phyloP scores from a whole-genome alignment of 2,329 filamentous ascomycete species.

The Claviceps humidiphila region DNA sequence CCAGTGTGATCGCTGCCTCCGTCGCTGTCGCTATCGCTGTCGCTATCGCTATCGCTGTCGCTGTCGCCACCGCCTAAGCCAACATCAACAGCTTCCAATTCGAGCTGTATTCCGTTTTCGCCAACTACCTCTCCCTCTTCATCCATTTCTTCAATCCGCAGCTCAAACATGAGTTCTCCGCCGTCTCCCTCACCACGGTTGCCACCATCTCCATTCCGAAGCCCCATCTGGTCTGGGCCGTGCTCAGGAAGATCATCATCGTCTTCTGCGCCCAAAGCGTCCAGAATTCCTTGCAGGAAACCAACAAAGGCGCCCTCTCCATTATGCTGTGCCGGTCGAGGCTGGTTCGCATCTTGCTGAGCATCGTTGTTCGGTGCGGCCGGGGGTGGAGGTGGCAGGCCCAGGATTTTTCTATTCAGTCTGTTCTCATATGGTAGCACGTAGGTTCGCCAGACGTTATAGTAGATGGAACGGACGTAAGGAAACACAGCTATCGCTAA shows the following conservation, averaged over 20 bases:
- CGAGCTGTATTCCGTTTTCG: conserved; percentile 18
- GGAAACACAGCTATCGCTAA: conserved; percentile 39
- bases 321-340: conserved; percentile 4
- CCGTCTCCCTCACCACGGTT: conserved; percentile 10
- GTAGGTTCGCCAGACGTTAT: conserved; percentile 31
- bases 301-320: conserved; percentile 20
- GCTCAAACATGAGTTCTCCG: conserved; percentile 19
- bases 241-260: conserved; percentile 9
- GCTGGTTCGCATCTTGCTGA: conserved; percentile 4
- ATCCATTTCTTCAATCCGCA: conserved; percentile 21
- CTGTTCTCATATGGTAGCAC: conserved; percentile 33
- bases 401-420: conserved; percentile 34
- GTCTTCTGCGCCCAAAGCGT: conserved; percentile 23
- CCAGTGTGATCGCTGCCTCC: background rate
- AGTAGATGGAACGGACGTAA: conserved; percentile 30
- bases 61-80: background rate
- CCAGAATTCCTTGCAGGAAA: conserved; percentile 23
- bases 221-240: conserved; percentile 7
- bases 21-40: background rate
- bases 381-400: conserved; percentile 22
- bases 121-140: conserved; percentile 20
- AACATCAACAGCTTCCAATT: background rate
- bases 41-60: too few relatives aligned
- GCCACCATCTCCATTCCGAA: conserved; percentile 7
- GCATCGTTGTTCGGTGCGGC: conserved; percentile 11